Base-by-base conservation (phyloP, 1,139 yeast species). In the Yamadazyma epiphylla region DNA sequence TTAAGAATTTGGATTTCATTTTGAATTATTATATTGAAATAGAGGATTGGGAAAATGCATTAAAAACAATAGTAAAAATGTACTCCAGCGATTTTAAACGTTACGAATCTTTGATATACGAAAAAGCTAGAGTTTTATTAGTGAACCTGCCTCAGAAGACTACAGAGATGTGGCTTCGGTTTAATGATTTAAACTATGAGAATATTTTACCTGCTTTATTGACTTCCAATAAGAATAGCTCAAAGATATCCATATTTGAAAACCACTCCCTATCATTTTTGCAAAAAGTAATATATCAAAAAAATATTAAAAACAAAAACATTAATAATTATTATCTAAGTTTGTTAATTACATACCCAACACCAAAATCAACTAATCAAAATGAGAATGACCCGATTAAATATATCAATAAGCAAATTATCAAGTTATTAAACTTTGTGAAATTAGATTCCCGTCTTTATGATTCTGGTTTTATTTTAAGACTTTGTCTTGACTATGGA, bases 261-360 rank as follows among this genome's bases (percentile, higher is more conserved):
- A 86, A 88, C 46, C 80, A 79, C 40, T 86, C 84, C 0, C 51
- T 87, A 10, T 64, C 75, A 12, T 87, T 81, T 49, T 58, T 91
- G 37, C 73, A 63, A 43, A 74, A 72, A 50, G 66, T 80, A 11
- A 74, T 87, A 23, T 66, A 67, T 35, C 77, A 70, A n/a, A 66
- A 70, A 31, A 64, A 64, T 3, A 51, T 62, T 5, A 65, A 58
- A 13, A 79, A 70, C 31, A 58, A 71, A 4, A 70, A 71, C 3
- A 64, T 89, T 16, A 87, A 80, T 50, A 86, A 87, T 47, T 74
- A 88, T 5, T 73, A 81, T 29, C 60, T 88, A n/a, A 76, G 88
- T 17, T 64, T 88, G 34, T 62, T 88, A 43, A 77, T 89, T 1
- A 70, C 82, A 1, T 75, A 75, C 44, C 74, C 77, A 1, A 42